Evolutionary conservation across 768 basidiomycete species (phyloP).

Genomic region (Lentinula sp.): DNA sequence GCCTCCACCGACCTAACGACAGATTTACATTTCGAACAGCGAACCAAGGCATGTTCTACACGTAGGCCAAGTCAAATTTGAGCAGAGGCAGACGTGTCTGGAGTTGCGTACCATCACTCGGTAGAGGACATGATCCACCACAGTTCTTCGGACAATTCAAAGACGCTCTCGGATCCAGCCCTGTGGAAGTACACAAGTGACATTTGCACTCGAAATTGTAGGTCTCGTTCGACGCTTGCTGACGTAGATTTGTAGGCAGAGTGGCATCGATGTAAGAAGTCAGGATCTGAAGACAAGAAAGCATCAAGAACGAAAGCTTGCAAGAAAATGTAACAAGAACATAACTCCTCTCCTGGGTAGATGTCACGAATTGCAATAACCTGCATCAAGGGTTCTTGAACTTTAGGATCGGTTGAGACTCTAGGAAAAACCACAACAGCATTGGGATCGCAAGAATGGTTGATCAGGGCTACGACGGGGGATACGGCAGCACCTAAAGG

Average conservation of each 20-base stretch:
- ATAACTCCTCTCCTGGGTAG: slow-evolving; percentile 61
- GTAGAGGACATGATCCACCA: slow-evolving; percentile 55
- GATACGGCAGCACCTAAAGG: slow-evolving; percentile 85
- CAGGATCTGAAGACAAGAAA: slow-evolving; percentile 44
- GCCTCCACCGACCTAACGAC: slow-evolving; percentile 42
- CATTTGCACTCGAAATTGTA: slow-evolving; percentile 81
- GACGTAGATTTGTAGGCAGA: slow-evolving; percentile 50
- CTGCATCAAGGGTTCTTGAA: slow-evolving; percentile 59
- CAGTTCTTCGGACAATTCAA: slow-evolving; percentile 67
- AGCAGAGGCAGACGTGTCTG: background rate
- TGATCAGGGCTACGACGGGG: slow-evolving; percentile 73
- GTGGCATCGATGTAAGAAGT: slow-evolving; percentile 87
- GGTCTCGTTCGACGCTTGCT: slow-evolving; percentile 53
- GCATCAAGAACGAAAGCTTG: background rate
- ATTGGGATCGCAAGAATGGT: slow-evolving; percentile 87
- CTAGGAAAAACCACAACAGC: slow-evolving; percentile 89
- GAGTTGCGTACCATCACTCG: slow-evolving; percentile 46
- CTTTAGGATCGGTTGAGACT: slow-evolving; percentile 22
- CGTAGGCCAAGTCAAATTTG: background rate
- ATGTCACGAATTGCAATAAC: slow-evolving; percentile 70
- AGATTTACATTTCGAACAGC: slow-evolving; percentile 52
- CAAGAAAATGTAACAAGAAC: slow-evolving; percentile 4
- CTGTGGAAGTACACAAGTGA: slow-evolving; percentile 36
- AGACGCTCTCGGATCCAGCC: slow-evolving; percentile 60
- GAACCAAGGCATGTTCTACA: slow-evolving; percentile 41